A percentile compares a stretch with the other conserved stretches of the same genome.
phyloP scores from a whole-genome alignment of 495 filamentous ascomycete genomes.

The Pseudevernia furfuracea region DNA sequence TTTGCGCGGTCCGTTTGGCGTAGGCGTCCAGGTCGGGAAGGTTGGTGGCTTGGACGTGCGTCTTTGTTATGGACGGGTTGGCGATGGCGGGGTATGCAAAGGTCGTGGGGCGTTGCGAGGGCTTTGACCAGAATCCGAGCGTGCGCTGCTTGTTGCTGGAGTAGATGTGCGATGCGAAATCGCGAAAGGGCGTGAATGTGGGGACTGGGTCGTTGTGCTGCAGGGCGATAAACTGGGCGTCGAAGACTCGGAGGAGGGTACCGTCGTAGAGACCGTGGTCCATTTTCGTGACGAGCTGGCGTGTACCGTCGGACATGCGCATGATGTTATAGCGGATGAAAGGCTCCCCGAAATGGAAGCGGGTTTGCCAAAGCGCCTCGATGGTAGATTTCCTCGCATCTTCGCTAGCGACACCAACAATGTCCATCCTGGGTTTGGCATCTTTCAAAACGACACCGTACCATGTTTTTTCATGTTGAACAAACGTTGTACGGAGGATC shows the following conservation, averaged over 20 bases:
- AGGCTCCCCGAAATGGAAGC: slow-evolving; percentile 22
- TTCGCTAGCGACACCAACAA: slow-evolving; percentile 14
- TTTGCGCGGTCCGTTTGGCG: too few relatives aligned
- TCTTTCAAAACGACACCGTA: slow-evolving; percentile 19
- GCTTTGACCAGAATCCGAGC: slow-evolving; percentile 19
- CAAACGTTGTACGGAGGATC: slow-evolving; percentile 24
- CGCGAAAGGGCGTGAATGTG: slow-evolving; percentile 18
- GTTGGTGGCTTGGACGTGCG: slow-evolving; percentile 7
- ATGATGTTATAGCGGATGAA: slow-evolving; percentile 23
- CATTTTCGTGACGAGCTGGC: slow-evolving; percentile 24
- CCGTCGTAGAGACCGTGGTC: slow-evolving; percentile 27
- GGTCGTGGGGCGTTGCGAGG: slow-evolving; percentile 4
- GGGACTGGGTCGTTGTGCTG: slow-evolving; percentile 13
- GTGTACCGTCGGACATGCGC: slow-evolving; percentile 12
- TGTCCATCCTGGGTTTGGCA: slow-evolving; percentile 2
- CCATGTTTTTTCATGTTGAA: slow-evolving; percentile 13
- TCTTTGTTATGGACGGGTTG: too few relatives aligned
- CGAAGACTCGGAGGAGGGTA: slow-evolving; percentile 26
- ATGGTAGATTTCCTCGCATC: slow-evolving; percentile 12
- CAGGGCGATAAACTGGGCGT: slow-evolving; percentile 24
- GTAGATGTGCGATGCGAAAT: slow-evolving; percentile 22
- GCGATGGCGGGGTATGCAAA: slow-evolving; percentile 10
- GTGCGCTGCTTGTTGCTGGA: slow-evolving; percentile 10
- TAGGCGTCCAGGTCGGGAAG: slow-evolving; percentile 8
- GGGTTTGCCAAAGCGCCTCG: slow-evolving; percentile 20